A percentile compares a stretch with the other conserved stretches of the same genome.
These are phyloP conservation scores for Blastobotrys capitulatus DNA, from an alignment of 1,139 yeast species.

Conservation along the genomic window DNA sequence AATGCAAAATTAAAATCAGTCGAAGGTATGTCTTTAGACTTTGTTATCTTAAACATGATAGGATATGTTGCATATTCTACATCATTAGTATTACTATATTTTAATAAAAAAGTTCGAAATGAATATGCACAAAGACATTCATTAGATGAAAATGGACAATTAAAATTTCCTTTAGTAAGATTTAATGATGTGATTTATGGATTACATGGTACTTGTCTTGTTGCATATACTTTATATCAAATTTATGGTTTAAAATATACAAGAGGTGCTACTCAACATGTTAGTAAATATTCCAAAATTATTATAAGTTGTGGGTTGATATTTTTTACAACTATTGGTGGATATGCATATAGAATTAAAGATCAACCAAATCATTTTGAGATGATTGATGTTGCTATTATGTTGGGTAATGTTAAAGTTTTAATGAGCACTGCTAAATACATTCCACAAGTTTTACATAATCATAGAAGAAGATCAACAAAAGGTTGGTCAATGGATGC, in stretches of 20 bases:
- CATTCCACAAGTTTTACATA: conserved; percentile 55
- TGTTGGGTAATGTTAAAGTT: conserved; percentile 48
- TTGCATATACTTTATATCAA: conserved; percentile 35
- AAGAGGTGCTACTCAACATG: conserved; percentile 27
- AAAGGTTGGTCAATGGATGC: conserved; percentile 53
- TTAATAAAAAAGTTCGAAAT: conserved; percentile 33
- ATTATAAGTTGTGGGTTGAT: conserved; percentile 16
- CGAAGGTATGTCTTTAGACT: conserved; percentile 44
- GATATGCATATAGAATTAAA: conserved; percentile 26
- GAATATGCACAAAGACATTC: conserved; percentile 37
- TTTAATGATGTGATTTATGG: conserved; percentile 42
- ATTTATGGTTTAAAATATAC: conserved; percentile 34
- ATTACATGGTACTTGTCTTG: conserved; percentile 38
- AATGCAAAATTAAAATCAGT: conserved; percentile 36
- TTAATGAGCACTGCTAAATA: conserved; percentile 53
- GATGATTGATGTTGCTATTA: conserved; percentile 37
- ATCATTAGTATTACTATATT: conserved; percentile 38
- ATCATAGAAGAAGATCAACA: conserved; percentile 48
- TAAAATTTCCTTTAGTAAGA: conserved; percentile 39
- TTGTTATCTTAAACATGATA: conserved; percentile 37
- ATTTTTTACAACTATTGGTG: conserved; percentile 17
- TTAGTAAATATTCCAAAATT: conserved; percentile 24
- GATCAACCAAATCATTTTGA: conserved; percentile 26
- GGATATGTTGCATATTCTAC: conserved; percentile 41
- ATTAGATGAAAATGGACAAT: conserved; percentile 18